Evolutionary conservation across 1,284 basidiomycete species (phyloP).

Genomic region (Marasmius tenuissimus): DNA sequence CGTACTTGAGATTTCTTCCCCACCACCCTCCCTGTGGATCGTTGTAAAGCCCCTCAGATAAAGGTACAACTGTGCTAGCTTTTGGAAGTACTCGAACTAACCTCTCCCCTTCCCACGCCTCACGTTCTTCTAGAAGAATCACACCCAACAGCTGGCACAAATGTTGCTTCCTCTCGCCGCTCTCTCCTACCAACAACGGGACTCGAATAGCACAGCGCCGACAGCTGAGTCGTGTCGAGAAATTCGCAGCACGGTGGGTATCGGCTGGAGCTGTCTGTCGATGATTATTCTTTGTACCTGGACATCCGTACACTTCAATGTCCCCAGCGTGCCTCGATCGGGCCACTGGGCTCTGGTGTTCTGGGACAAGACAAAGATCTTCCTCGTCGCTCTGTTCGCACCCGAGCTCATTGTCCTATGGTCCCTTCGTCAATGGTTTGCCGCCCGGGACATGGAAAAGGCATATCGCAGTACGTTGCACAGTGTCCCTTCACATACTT

Average conservation of each 20-base stretch:
- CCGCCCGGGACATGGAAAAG: conserved; percentile 14
- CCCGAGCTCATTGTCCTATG: conserved; percentile 27
- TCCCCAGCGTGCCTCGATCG: conserved; percentile 17
- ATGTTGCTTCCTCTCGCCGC: too few species aligned
- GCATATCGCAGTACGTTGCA: conserved; percentile 7
- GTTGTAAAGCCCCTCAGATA: too few species aligned
- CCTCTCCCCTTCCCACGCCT: too few species aligned
- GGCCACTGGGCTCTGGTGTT: background rate
- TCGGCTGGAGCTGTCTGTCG: conserved; percentile 28
- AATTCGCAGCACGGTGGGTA: conserved; percentile 3
- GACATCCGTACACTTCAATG: conserved; percentile 33
- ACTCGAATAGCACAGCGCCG: background rate
- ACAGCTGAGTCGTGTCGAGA: background rate
- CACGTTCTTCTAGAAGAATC: too few species aligned
- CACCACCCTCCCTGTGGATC: too few species aligned
- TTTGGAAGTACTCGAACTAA: too few species aligned
- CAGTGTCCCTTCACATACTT: too few species aligned
- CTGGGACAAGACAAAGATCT: conserved; percentile 14
- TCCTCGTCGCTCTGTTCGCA: conserved; percentile 22
- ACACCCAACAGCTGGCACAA: too few species aligned
- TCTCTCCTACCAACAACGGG: too few species aligned
- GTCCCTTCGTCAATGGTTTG: conserved; percentile 25
- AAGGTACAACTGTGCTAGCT: too few species aligned
- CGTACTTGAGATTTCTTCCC: too few species aligned
- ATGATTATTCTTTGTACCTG: conserved; percentile 35